A percentile compares a stretch with the other conserved stretches of the same genome.
Conservation (phyloP, 495 filamentous ascomycete genomes). For the Apiosordaria backusii region DNA sequence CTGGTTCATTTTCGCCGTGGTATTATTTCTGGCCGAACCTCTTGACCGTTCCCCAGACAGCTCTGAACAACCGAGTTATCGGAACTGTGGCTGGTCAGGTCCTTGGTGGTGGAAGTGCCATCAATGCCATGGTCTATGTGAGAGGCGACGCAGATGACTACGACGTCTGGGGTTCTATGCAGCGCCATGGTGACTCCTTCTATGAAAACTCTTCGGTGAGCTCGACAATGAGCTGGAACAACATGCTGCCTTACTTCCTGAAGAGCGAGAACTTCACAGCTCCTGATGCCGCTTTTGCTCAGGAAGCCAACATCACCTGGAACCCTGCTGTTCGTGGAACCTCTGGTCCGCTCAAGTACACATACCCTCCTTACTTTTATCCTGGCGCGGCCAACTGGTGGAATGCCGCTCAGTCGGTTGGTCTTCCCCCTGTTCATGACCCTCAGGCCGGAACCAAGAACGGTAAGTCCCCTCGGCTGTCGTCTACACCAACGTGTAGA, state of each 20-base stretch:
- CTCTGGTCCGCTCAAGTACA: constrained; percentile 39
- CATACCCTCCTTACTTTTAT: constrained; percentile 42
- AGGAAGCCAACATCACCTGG: constrained; percentile 37
- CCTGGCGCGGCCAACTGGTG: constrained; percentile 33
- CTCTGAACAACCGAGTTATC: constrained; percentile 26
- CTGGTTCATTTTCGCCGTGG: constrained; percentile 26
- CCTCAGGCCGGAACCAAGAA: constrained; percentile 30
- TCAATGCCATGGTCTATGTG: constrained; percentile 45
- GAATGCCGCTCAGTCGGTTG: constrained; percentile 30
- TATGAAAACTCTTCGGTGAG: neutral
- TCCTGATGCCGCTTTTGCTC: constrained; percentile 23
- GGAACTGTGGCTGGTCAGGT: constrained; percentile 29
- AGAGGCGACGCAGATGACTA: constrained; percentile 47
- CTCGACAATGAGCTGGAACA: constrained; percentile 44
- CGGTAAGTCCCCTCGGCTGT: neutral
- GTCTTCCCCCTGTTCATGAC: constrained; percentile 34
- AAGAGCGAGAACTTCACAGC: constrained; percentile 39
- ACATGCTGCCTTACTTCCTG: constrained; percentile 57
- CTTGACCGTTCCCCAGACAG: constrained; percentile 22
- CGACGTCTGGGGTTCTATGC: constrained; percentile 54
- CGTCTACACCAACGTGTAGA: neutral
- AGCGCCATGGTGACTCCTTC: constrained; percentile 53
- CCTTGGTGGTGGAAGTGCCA: constrained; percentile 41
- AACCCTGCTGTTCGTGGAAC: constrained; percentile 37
- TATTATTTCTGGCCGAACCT: constrained; percentile 31